Base-by-base conservation (phyloP, 192 early-diverging fungal species). In the Globomyces pollinis-pini region DNA sequence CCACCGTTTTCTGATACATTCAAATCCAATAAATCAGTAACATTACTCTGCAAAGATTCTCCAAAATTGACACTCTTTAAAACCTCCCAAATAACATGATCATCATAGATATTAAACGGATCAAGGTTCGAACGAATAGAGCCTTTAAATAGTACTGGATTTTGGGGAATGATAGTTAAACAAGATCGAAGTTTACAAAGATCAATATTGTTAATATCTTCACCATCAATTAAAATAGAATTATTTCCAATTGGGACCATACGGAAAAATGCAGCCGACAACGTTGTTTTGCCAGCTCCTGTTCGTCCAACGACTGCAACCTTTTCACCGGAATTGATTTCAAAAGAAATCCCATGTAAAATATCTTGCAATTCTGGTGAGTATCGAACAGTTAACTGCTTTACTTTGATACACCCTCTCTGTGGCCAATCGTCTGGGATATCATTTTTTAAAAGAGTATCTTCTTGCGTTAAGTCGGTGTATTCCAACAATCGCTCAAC, bases 401-500 rank as follows among this genome's bases (percentile, higher is more conserved):
- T 52, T 4, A 94, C 74, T 15, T 73, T 43, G 30, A 98, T 81
- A 42, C 66, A 43, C n/a, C 93, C 94, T 26, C 61, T 69, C 18
- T 54, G 23, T 0, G 92, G 91, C 91, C 79, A 81, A 28, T 15
- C 30, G 11, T 63, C 32, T 0, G 88, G 89, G 18, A 69, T 75
- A 31, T 76, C 66, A 63, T 75, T 73, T 5, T 73, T 73, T 16
- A 84, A 69, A 8, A 80, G 60, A n/a, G 79, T 60, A 0, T 86
- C 79, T 42, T 93, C 90, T 60, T 90, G 83, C 20, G 84, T 84
- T 30, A 91, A 50, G 2, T 71, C 44, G 64, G 86, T 44, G 52
- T 93, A 93, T 68, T 91, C 89, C 26, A 80, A 70, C 26, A 93
- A 67, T 43, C 90, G 85, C 66, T 93, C 90, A 86, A 47, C 44